Base-by-base conservation (phyloP, 495 filamentous ascomycete genomes). In the Pyrenopolyporus hunteri region DNA sequence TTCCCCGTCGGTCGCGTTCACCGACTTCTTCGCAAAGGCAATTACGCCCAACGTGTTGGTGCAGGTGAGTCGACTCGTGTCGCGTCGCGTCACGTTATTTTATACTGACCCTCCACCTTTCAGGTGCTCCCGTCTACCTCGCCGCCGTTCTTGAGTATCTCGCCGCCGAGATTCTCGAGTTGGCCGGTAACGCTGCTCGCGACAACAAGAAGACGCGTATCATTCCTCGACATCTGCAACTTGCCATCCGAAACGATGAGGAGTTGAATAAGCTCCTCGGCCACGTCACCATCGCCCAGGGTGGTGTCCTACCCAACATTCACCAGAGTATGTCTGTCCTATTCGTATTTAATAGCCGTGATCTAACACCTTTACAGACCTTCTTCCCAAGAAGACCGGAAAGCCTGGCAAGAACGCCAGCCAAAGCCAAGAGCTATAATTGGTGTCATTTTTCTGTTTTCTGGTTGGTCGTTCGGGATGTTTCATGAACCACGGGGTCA, bases 191-290 rank as follows among this genome's bases (percentile, higher is more conserved):
- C 76, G 94, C 94, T 65, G 94, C 94, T 56, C 93, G 94, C 74
- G 94, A 98, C 80, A 98, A 98, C 89, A 98, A 98, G 91, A 98
- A 97, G 88, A 98, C 93, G 60, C 92, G 94, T 89, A 98, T 98
- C 83, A 98, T 98, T 67, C 94, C 94, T 63, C 93, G 94, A 76
- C 94, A 98, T 80, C 89, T 98, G 43, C 94, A 98, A 83, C 93
- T 98, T 70, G 94, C 94, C 78, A 98, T 98, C 83, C 89, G 94
- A 67, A 98, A 98, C 79, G 94, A 98, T 78, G 93, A 98, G 86
- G 94, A 98, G 78, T 78, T 98, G 91, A 98, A 98, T 89, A 98
- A 98, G 86, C 92, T 98, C 43, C 84, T 98, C 50, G 94, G 94
- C 54, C 94, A 98, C 74, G 94, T 98, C 81, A 98, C 94, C 74